Base-by-base conservation (phyloP, 345 rosid genomes). In the Linum tenue region DNA sequence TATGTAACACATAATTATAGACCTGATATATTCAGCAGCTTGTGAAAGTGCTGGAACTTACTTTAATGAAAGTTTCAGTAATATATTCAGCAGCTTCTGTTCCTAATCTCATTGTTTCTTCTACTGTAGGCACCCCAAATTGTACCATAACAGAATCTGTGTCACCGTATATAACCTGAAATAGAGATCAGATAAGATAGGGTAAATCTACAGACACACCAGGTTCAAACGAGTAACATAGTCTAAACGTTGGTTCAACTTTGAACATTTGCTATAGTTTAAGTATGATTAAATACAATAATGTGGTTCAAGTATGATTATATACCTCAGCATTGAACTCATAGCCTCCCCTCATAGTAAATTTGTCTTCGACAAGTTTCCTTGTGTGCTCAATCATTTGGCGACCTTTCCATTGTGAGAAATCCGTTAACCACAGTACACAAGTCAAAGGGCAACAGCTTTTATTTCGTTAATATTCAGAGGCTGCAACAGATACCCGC, bases 111-210 rank as follows among this genome's bases (percentile, higher is more conserved):
- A 90, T 94, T 5, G 95, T 92, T 74, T 74, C 85, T 73, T 81
- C 87, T 39, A 94, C 85, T 31, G 88, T 84, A 60, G 83, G 73
- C 41, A 82, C 91, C 56, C 99, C 97, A 72, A 94, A 94, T 82
- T 94, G 97, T 71, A 94, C 99, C 99, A 94, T 94, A 48, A 94
- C 97, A 2, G 99, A 94, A 85, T 94, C 97, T 4, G 99, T 94
- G 76, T 94, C 99, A 64, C 97, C 99, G 77, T 94, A 94, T 62
- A 94, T 84, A 66, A 94, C 92, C 99, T 94, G 76, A 72, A 69
- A 67, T 48, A 6, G 42, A 62, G 39, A 15, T 44, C 12, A 1
- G 50, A 41, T 8, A 4, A 22, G 31, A 22, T 22, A 22, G 36
- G n/a, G 53, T n/a, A 7, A 55, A 55, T 9, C 11, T 55, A 36